Base-by-base conservation (phyloP, 2,329 filamentous ascomycete genomes). In the Colletotrichum sp. region DNA sequence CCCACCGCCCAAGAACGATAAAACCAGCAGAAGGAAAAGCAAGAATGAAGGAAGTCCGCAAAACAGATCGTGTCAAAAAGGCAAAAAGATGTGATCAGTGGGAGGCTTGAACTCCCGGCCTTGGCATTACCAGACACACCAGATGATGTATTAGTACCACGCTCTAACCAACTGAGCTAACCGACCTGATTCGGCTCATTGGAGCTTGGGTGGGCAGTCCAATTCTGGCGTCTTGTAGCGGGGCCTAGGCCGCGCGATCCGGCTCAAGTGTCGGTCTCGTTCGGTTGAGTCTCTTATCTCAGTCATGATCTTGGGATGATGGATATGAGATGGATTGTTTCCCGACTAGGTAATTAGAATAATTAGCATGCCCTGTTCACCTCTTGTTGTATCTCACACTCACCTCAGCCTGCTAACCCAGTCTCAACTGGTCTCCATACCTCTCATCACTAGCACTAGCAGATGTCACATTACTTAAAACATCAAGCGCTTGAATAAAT, bases 101-200 rank as follows among this genome's bases (percentile, higher is more conserved):
- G 72, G 72, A 75, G 72, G 72, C 69, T 72, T 75, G 72, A 72
- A 75, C 72, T 75, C 72, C 72, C 72, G 72, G 55, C 72, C 72
- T 75, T 75, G 72, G 72, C 72, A 75, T 75, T 57, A 75, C 72
- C 6, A 9, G 30, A 68, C 7, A 72, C 72, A 49, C 26, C 24
- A 4, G 55, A 3, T 75, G 49, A 44, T 36, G 72, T 75, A 75
- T 75, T 75, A 75, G 72, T 75, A 75, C 72, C 72, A 75, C 72
- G 72, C 72, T 75, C 72, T 75, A 75, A 75, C 72, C 72, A 75
- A 75, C 73, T 75, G 73, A 75, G 73, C 73, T 75, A 75, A 75
- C 73, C 73, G 73, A 75, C 73, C 73, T 6, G 24, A 18, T 18
- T 30, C 16, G 6, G 16, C 24, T 59, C 15, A 5, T 18, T 32